Evolutionary conservation across 2,329 filamentous ascomycete species (phyloP), one percentile per base, ranked within the genome.

Genomic region (Penicillium freii): DNA sequence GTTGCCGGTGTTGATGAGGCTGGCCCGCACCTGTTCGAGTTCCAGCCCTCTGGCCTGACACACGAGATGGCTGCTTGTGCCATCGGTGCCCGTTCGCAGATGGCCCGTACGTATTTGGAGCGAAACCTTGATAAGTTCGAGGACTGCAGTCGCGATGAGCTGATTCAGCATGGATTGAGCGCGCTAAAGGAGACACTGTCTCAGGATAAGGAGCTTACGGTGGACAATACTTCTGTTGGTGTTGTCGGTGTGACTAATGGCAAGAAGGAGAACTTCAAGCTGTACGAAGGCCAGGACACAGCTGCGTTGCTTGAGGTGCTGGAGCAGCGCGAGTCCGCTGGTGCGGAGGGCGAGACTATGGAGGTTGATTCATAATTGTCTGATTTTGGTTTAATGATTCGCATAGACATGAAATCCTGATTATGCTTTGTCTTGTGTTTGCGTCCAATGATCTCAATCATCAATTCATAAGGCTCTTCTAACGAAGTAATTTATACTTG

Each of bases 61-160:
- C 90, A 97, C 73, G 94, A 99, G 84, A 97, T 97, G 91, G 76
- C 90, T 49, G 94, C 94, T 25, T 97, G 93, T 73, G 93, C 92
- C 58, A 99, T 99, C 74, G 94, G 94, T 52, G 94, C 94, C 47
- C 84, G 94, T 68, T 94, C 89, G 75, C 94, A 99, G 81, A 97
- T 97, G 91, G 94, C 94, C 25, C 83, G 94, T 71, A 99, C 94
- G 62, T 99, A 99, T 77, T 82, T 99, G 55, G 94, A 99, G 84
- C 85, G 91, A 71, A 90, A 97, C 78, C 78, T 97, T 60, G 92
- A 96, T 62, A 80, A 86, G 66, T 97, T 99, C 75, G 84, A 85
- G 69, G 83, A 84, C 64, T 87, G 87, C 72, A 85, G 82, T 62
- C 83, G 90, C 69, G 93, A 97, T 72, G 90, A 96, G 77, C 81